Conservation (phyloP, 805 yeast species). For the Scheffersomyces amazonensis region DNA sequence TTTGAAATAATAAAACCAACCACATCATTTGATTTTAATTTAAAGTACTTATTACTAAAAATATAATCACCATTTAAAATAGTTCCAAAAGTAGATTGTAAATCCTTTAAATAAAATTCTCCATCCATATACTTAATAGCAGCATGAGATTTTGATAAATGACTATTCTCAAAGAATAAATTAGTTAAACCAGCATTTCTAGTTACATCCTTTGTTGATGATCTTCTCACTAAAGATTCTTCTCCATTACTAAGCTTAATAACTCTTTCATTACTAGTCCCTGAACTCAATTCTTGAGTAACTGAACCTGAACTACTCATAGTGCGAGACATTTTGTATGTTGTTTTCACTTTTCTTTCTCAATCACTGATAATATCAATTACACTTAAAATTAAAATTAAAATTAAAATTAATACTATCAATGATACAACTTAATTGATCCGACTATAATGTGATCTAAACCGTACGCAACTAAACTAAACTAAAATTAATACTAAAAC, state of each 20-base stretch:
- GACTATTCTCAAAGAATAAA: conserved; percentile 29
- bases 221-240: conserved; percentile 21
- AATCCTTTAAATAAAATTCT: conserved; percentile 24
- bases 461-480: too few species aligned
- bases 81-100: conserved; percentile 39
- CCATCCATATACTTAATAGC: conserved; percentile 14
- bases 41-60: conserved; percentile 14
- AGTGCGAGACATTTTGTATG: too few species aligned
- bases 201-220: conserved; percentile 24
- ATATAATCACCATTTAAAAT: conserved; percentile 24
- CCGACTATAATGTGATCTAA: too few species aligned
- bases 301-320: too few species aligned
- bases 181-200: conserved; percentile 26
- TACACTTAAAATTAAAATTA: too few species aligned
- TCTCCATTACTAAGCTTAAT: conserved; percentile 11
- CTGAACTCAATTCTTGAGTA: too few species aligned
- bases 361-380: too few species aligned
- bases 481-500: too few species aligned
- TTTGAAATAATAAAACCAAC: conserved; percentile 34
- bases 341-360: too few species aligned
- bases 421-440: too few species aligned
- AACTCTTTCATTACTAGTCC: conserved; percentile 5
- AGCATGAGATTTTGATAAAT: conserved; percentile 40
- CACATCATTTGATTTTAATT: conserved; percentile 20
- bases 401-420: too few species aligned